Evolutionary conservation across 306 rosid genomes (phyloP).

Genomic region (Acacia crassicarpa): DNA sequence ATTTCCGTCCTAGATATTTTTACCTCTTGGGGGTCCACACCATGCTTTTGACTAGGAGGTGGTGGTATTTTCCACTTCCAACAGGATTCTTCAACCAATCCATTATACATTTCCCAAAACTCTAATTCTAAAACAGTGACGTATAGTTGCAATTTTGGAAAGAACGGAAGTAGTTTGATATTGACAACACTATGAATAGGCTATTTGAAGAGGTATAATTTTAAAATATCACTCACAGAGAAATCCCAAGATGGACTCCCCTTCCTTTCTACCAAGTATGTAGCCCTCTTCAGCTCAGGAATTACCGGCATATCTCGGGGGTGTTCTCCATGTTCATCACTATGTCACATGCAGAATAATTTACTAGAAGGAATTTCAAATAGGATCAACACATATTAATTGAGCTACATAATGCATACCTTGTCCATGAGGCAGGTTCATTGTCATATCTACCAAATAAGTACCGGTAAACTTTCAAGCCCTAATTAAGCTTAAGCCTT

Average conservation of each 20-base stretch:
- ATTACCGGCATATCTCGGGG: slow-evolving; percentile 57
- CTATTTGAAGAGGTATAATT: background rate
- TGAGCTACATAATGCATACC: slow-evolving; percentile 34
- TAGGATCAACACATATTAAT: background rate
- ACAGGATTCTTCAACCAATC: slow-evolving; percentile 41
- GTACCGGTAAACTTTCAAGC: slow-evolving; percentile 55
- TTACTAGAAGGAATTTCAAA: background rate
- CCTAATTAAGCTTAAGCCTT: slow-evolving; percentile 44
- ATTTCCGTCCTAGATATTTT: slow-evolving; percentile 18
- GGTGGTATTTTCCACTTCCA: slow-evolving; percentile 72
- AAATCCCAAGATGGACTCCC: slow-evolving; percentile 61
- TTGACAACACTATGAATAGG: background rate
- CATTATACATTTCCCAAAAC: background rate
- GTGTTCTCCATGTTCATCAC: slow-evolving; percentile 16
- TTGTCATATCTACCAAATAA: slow-evolving; percentile 75
- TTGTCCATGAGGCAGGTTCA: slow-evolving; percentile 78
- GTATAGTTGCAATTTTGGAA: background rate
- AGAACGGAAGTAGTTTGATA: background rate
- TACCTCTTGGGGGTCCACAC: slow-evolving; percentile 13
- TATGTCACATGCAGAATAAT: background rate
- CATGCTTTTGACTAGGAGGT: slow-evolving; percentile 43
- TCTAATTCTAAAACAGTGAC: background rate
- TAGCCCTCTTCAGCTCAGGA: slow-evolving; percentile 48
- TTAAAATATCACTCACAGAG: slow-evolving; percentile 45
- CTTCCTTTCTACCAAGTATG: slow-evolving; percentile 38